phyloP scores from a whole-genome alignment of 2,329 filamentous ascomycete species.

The Apiospora malaysiana region DNA sequence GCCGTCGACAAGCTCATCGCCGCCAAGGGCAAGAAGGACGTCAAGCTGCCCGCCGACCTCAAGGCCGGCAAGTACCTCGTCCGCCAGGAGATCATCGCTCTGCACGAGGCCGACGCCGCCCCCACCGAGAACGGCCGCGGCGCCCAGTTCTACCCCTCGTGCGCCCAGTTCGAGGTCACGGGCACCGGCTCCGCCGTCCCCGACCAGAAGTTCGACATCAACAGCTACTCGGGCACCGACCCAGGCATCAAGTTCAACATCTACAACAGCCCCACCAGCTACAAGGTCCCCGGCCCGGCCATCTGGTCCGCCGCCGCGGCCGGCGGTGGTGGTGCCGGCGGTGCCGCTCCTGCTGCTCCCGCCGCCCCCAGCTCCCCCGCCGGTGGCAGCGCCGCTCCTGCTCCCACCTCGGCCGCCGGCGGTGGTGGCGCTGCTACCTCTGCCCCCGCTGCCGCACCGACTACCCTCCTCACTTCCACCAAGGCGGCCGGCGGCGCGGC shows the following conservation, averaged over 20 bases:
- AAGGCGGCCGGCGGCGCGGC: conserved; percentile 11
- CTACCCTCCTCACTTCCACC: conserved; percentile 1
- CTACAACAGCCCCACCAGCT: conserved; percentile 45
- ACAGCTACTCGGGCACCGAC: conserved; percentile 63
- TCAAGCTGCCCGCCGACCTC: conserved; percentile 45
- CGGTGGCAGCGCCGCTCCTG: neutral
- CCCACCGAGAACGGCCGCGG: conserved; percentile 45
- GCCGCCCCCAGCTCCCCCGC: neutral
- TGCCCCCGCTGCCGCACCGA: neutral
- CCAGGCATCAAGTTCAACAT: conserved; percentile 65
- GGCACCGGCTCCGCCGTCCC: conserved; percentile 57
- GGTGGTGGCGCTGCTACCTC: neutral
- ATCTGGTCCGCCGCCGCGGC: conserved; percentile 23
- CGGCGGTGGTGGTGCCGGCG: neutral
- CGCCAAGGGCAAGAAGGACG: conserved; percentile 50
- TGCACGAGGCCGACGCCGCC: conserved; percentile 43
- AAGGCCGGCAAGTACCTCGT: conserved; percentile 49
- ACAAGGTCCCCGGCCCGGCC: conserved; percentile 25
- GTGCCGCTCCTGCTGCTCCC: neutral
- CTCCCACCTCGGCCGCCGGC: conserved; percentile 13
- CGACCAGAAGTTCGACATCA: conserved; percentile 50
- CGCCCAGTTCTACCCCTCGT: conserved; percentile 61
- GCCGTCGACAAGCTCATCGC: conserved; percentile 55
- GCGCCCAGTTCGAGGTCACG: conserved; percentile 65
- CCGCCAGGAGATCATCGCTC: conserved; percentile 47